Percentiles rank a stretch among this genome's conserved stretches.
Conservation (phyloP, 306 rosid genomes). For the Rosa chinensis region DNA sequence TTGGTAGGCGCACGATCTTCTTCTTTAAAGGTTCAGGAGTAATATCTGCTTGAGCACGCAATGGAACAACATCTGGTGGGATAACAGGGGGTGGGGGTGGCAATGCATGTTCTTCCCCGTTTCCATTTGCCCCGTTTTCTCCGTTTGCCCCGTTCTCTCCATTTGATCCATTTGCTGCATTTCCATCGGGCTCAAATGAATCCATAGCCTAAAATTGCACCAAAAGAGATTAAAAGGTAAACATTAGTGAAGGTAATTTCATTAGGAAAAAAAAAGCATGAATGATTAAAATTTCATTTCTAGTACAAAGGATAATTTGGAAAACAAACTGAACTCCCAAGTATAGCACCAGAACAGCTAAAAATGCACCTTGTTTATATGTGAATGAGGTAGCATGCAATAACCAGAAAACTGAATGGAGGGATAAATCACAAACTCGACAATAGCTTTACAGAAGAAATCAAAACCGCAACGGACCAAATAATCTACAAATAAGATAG, state of each 20-base stretch:
- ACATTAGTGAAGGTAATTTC: not conserved
- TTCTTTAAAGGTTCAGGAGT: slow-evolving; percentile 50
- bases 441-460: not conserved
- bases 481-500: not conserved
- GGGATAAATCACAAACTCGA: not conserved
- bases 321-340: not conserved
- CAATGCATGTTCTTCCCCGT: slow-evolving; percentile 31
- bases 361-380: not conserved
- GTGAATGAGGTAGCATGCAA: not conserved
- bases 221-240: not conserved
- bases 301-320: not conserved
- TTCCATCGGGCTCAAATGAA: slow-evolving; percentile 45
- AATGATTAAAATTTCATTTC: not conserved
- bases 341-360: not conserved
- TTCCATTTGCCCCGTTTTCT: not conserved
- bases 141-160: not conserved
- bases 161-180: slow-evolving; percentile 12
- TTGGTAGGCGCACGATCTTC: slow-evolving; percentile 58
- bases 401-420: too few relatives aligned
- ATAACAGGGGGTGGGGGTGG: slow-evolving; percentile 90
- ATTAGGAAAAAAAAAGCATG: not conserved
- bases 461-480: not conserved
- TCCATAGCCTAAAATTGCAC: slow-evolving; percentile 45
- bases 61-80: slow-evolving; percentile 61
- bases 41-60: slow-evolving; percentile 34